phyloP scores from a whole-genome alignment of 106 monocot species.

The Platanthera zijinensis region DNA sequence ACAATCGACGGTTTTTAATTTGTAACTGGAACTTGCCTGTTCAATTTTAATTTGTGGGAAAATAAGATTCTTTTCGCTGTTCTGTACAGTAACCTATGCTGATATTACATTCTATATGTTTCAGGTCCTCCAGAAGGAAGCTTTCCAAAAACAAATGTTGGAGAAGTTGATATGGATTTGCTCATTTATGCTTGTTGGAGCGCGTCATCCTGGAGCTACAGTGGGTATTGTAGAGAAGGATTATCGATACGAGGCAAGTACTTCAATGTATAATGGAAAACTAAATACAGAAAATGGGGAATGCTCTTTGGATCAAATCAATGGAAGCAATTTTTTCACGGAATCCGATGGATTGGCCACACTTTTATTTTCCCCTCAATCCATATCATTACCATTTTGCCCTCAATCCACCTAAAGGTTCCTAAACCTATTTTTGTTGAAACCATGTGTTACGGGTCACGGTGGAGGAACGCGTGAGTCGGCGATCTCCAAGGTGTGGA shows the following conservation, averaged over 20 bases:
- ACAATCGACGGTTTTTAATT: background rate
- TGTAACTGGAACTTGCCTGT: background rate
- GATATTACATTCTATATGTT: background rate
- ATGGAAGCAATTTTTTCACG: background rate
- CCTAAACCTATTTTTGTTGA: no score
- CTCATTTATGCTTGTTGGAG: slow-evolving; percentile 98
- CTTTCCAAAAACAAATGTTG: slow-evolving; percentile 94
- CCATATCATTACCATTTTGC: background rate
- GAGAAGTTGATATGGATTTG: slow-evolving; percentile 98
- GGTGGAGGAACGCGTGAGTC: no score
- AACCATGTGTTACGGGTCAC: no score
- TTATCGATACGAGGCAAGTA: slow-evolving; percentile 51
- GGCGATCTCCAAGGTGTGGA: no score
- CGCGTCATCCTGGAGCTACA: slow-evolving; percentile 81
- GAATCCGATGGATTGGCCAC: background rate
- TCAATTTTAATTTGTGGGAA: background rate
- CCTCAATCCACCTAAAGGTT: no score
- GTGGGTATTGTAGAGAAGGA: slow-evolving; percentile 87
- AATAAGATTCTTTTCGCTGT: background rate
- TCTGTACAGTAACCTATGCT: background rate
- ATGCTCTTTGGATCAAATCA: background rate
- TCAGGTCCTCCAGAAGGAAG: slow-evolving; percentile 80
- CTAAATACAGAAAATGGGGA: background rate
- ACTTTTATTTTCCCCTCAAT: background rate
- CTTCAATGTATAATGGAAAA: background rate